Evolutionary conservation across 2,329 filamentous ascomycete species (phyloP).

Genomic region (Hymenoscyphus fructigenus): DNA sequence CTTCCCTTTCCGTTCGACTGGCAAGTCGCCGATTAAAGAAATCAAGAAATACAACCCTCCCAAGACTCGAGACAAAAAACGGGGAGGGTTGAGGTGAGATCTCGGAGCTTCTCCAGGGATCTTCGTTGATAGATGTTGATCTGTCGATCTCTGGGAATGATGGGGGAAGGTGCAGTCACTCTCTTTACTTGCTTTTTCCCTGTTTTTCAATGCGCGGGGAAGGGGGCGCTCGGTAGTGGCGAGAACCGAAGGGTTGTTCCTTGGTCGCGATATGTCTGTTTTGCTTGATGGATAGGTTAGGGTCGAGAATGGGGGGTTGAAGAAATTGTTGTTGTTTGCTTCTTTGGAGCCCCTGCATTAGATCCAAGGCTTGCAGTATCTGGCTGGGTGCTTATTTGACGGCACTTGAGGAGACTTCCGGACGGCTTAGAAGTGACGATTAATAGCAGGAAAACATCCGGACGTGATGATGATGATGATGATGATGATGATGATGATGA

Average conservation of each 20-base stretch:
- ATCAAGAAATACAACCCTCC: too few relatives aligned
- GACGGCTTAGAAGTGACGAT: neutral
- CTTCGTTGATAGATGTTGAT: neutral
- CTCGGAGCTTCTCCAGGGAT: neutral
- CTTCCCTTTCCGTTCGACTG: neutral
- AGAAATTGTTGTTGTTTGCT: too few relatives aligned
- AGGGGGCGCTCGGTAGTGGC: neutral
- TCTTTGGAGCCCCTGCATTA: too few relatives aligned
- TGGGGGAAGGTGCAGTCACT: neutral
- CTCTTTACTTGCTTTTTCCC: neutral
- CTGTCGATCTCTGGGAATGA: neutral
- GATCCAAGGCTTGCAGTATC: too few relatives aligned
- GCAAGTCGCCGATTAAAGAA: neutral
- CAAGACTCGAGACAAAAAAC: too few relatives aligned
- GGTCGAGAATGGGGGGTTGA: too few relatives aligned
- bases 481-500: neutral
- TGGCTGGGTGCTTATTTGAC: too few relatives aligned
- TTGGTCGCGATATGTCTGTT: neutral
- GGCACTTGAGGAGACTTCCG: too few relatives aligned
- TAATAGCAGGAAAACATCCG: neutral
- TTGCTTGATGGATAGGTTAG: neutral
- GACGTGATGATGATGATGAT: neutral
- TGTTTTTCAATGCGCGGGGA: neutral
- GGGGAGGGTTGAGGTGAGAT: neutral
- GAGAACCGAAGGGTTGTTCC: neutral